Percentiles rank a stretch among this genome's conserved stretches.
Conservation (phyloP, 805 yeast species). For the Yarrowia porcina region DNA sequence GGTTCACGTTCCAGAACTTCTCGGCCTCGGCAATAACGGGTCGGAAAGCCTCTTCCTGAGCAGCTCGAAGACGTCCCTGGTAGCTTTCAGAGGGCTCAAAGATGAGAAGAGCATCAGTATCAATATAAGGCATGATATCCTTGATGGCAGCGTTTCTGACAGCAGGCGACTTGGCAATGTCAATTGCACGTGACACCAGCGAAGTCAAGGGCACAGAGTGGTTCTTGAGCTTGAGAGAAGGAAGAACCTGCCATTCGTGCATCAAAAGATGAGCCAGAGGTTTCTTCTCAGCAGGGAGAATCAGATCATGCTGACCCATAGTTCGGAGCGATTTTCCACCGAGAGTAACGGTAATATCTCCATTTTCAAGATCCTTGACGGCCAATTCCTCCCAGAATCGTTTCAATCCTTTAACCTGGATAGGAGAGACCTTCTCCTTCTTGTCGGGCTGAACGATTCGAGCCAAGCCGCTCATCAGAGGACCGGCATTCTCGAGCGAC, state of each 20-base stretch:
- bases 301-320: slow-evolving; percentile 70
- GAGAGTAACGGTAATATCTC: slow-evolving; percentile 53
- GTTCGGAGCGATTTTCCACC: slow-evolving; percentile 79
- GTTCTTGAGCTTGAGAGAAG: slow-evolving; percentile 59
- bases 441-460: slow-evolving; percentile 24
- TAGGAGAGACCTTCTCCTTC: slow-evolving; percentile 13
- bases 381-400: slow-evolving; percentile 81
- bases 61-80: slow-evolving; percentile 73
- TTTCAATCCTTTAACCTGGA: slow-evolving; percentile 33
- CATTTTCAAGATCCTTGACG: slow-evolving; percentile 40
- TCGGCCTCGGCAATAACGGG: slow-evolving; percentile 73
- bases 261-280: slow-evolving; percentile 70
- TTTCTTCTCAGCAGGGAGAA: slow-evolving; percentile 57
- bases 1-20: slow-evolving; percentile 47
- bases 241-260: slow-evolving; percentile 82
- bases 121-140: slow-evolving; percentile 74
- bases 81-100: slow-evolving; percentile 78
- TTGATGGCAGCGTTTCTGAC: slow-evolving; percentile 52
- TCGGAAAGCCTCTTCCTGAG: slow-evolving; percentile 73
- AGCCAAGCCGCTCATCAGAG: slow-evolving; percentile 16
- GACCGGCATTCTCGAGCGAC: slow-evolving; percentile 20
- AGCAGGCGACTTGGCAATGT: slow-evolving; percentile 48
- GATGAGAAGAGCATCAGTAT: slow-evolving; percentile 89
- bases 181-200: slow-evolving; percentile 80
- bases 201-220: slow-evolving; percentile 86